These are phyloP conservation scores for Pseudonectria foliicola DNA, from an alignment of 2,329 filamentous ascomycete species.

Conservation along the genomic window DNA sequence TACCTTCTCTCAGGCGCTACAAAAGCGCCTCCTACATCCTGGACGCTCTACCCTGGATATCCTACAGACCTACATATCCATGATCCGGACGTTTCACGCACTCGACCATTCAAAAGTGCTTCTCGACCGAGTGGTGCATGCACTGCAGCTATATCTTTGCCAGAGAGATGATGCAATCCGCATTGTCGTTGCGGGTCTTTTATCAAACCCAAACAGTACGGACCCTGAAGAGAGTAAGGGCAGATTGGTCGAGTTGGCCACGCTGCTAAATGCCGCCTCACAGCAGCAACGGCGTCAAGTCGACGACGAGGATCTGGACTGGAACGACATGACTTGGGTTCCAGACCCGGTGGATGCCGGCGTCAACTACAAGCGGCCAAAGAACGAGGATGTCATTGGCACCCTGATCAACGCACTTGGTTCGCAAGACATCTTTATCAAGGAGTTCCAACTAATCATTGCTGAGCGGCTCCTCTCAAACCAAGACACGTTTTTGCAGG, in stretches of 20 bases:
- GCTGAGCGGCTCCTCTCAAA: constrained; percentile 68
- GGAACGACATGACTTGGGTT: constrained; percentile 88
- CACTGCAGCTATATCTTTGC: constrained; percentile 68
- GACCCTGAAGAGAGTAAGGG: constrained; percentile 38
- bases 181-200: constrained; percentile 67
- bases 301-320: constrained; percentile 70
- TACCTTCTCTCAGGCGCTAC: constrained; percentile 59
- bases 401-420: constrained; percentile 85
- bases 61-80: constrained; percentile 68
- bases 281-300: constrained; percentile 44
- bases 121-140: constrained; percentile 64
- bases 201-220: constrained; percentile 53
- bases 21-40: constrained; percentile 63
- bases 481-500: constrained; percentile 67
- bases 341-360: constrained; percentile 91
- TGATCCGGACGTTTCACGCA: constrained; percentile 69
- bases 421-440: constrained; percentile 85
- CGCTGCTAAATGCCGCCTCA: constrained; percentile 55
- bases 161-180: constrained; percentile 71
- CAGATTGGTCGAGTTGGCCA: constrained; percentile 60
- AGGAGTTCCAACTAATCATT: constrained; percentile 85
- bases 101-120: constrained; percentile 73
- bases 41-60: constrained; percentile 71
- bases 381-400: constrained; percentile 83
- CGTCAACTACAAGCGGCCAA: constrained; percentile 83